Evolutionary conservation across 73 alveolate species (phyloP).

Genomic region (Paramecium sonneborni): DNA sequence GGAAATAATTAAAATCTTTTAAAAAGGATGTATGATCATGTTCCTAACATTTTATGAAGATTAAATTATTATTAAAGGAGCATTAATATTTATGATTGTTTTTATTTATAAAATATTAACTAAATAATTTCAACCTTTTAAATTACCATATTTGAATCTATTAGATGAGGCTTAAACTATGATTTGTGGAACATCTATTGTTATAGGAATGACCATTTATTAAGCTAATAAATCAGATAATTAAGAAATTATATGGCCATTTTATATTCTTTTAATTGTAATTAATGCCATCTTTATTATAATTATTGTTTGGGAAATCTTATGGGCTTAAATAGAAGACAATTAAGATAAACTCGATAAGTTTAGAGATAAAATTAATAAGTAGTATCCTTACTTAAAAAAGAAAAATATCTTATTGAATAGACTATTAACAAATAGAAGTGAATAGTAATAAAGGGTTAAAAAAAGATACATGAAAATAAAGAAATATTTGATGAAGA

Average conservation of each 20-base stretch:
- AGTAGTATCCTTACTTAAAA: background rate
- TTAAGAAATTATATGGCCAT: conserved; percentile 46
- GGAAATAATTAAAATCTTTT: conserved; percentile 2
- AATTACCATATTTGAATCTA: background rate
- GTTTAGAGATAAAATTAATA: background rate
- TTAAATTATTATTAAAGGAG: conserved; percentile 1
- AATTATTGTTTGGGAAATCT: background rate
- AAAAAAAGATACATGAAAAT: background rate
- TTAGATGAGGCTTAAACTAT: background rate
- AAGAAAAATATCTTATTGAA: background rate
- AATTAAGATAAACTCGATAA: background rate
- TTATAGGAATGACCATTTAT: background rate
- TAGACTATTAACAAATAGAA: background rate
- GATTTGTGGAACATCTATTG: conserved; percentile 15
- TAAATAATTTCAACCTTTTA: background rate
- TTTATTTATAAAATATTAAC: background rate
- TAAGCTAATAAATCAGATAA: background rate
- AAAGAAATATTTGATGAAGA: background rate
- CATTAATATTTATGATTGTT: background rate
- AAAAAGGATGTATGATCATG: background rate
- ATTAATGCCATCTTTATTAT: background rate
- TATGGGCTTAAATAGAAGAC: background rate
- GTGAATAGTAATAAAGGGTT: background rate
- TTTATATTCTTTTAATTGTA: background rate
- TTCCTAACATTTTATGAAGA: conserved; percentile 25